Evolutionary conservation across 306 rosid species (phyloP), one percentile per base, ranked within the genome.

Genomic region (Senna tora): DNA sequence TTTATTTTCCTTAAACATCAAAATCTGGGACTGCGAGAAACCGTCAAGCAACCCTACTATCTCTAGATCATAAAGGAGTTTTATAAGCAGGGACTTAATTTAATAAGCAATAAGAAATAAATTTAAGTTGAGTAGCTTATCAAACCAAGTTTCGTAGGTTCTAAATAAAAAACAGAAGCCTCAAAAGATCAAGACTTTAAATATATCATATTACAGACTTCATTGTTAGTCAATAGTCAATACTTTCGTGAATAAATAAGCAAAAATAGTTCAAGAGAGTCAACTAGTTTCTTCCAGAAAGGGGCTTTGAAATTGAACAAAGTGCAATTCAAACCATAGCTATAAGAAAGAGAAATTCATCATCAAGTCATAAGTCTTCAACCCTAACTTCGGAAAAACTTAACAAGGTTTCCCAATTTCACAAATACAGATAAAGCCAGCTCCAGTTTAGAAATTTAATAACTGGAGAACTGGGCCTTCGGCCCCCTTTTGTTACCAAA

Each of bases 331-430:
- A 55, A 68, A 54, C 20, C 46, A 19, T 21, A 15, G 52, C 7
- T 33, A 12, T 13, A 36, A 52, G 50, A 30, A 30, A 46, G 13
- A 11, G 58, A 49, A 46, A 0, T 45, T 16, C 7, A 42, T 56
- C n/a, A 30, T 6, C 13, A 71, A 39, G 32, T 53, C 38, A 28
- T 53, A 34, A 76, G 49, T 14, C 47, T 55, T 10, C 53, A 70
- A 57, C 21, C n/a, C 20, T 36, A 70, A 71, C 4, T n/a, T 45
- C 14, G 19, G 9, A 42, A 49, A 25, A 66, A 38, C 15, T 9
- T 74, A 47, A 64, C 17, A 71, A 64, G 61, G 36, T 36, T 0
- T 16, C 9, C 67, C 45, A 7, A 13, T 9, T 3, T 32, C 65
- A 36, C 21, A 58, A 32, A 15, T 1, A 58, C 42, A 58, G 43